These are phyloP conservation scores for Lentinula raphanica DNA, from an alignment of 768 basidiomycete genomes.

Conservation along the genomic window DNA sequence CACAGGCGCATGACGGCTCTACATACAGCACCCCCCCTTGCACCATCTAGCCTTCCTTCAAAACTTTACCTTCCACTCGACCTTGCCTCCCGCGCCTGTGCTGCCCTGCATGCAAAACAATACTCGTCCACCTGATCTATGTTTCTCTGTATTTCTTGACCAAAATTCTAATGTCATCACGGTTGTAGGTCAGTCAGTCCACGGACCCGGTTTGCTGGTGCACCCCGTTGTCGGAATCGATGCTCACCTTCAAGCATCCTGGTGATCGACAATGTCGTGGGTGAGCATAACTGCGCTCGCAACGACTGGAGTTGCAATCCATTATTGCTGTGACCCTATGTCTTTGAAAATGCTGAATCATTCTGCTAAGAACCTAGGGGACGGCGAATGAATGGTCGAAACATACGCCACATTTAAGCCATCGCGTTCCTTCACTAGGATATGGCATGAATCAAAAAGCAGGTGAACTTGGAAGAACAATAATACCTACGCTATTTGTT, in stretches of 20 bases:
- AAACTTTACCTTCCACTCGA: conserved; percentile 4
- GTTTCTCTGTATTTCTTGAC: conserved; percentile 61
- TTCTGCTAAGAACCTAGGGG: conserved; percentile 8
- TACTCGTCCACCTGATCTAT: conserved; percentile 67
- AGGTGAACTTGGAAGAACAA: background rate
- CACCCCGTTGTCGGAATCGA: too few species aligned
- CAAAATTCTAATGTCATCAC: conserved; percentile 66
- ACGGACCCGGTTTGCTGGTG: too few species aligned
- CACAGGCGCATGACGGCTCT: background rate
- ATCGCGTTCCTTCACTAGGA: conserved; percentile 68
- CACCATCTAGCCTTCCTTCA: background rate
- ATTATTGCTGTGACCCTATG: conserved; percentile 68
- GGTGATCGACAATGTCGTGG: conserved; percentile 48
- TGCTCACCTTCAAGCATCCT: conserved; percentile 56
- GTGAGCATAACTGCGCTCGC: conserved; percentile 62
- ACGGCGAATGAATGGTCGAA: conserved; percentile 6
- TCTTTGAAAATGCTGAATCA: conserved; percentile 68
- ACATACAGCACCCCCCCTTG: background rate
- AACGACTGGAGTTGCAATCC: conserved; percentile 63
- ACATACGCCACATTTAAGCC: conserved; percentile 64
- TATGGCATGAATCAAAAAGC: conserved; percentile 10
- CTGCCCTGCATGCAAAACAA: conserved; percentile 66
- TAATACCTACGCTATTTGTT: conserved; percentile 61
- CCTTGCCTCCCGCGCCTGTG: conserved; percentile 26
- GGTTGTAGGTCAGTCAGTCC: too few species aligned